Base-by-base conservation (phyloP, 1,284 basidiomycete genomes). In the Ustilago nuda region DNA sequence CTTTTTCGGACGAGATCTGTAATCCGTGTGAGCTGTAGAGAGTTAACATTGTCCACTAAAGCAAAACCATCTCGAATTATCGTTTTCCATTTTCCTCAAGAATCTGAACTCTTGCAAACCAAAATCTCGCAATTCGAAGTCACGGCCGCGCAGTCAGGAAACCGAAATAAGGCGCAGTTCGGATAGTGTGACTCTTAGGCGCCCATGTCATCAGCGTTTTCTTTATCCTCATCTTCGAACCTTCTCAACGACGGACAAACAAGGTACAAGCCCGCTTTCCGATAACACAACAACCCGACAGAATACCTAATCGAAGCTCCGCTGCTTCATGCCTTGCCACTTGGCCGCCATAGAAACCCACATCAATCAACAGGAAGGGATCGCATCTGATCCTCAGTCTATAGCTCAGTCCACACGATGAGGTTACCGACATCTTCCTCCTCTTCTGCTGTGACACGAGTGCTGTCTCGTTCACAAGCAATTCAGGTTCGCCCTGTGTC, bases 151-250 rank as follows among this genome's bases (percentile, higher is more conserved):
- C 37, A 48, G 33, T 60, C 58, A 51, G 30, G 15, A 53, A 61
- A n/a, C 37, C 46, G 53, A 70, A 60, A 19, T 55, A 61, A 70
- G 53, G 67, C 67, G 63, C 70, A 67, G 65, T 66, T 56, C 33
- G 39, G 56, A 48, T 57, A 33, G 52, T 55, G 53, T 60, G 66
- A 63, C 66, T 63, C 61, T 60, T 58, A 23, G 12, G 48, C 51
- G 17, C 56, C 56, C 52, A 59, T 48, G 23, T 57, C 39, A 32
- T 13, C 46, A 27, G 23, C 23, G 23, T 27, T 60, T 41, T 23
- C 7, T 19, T 27, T 56, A 12, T 15, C 23, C 4, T 33, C 37
- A 8, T 11, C 27, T 12, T 60, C 50, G 23, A 27, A 23, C 7
- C 45, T 36, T 17, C 33, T 5, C 35, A 41, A 45, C 8, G n/a